A percentile compares a stretch with the other conserved stretches of the same genome.
These are phyloP conservation scores for Primulina tabacum DNA, from an alignment of 257 asterid genomes.

Conservation along the genomic window DNA sequence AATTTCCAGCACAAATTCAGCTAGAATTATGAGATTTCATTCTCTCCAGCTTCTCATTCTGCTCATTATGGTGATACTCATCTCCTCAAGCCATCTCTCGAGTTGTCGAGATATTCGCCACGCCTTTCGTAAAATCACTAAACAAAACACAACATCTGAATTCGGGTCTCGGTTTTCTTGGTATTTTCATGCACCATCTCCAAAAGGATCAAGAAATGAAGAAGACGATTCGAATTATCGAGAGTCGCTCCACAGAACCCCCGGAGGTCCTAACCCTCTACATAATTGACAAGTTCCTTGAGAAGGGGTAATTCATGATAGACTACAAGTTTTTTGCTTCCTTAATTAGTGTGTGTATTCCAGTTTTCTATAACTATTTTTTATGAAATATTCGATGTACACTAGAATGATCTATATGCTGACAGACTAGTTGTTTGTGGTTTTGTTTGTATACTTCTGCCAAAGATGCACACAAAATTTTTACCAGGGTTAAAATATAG, in stretches of 20 bases:
- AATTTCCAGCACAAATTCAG: not conserved
- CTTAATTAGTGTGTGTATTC: not conserved
- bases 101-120: slow-evolving; percentile 25
- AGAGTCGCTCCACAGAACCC: slow-evolving; percentile 31
- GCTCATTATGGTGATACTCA: slow-evolving; percentile 22
- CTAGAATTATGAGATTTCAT: slow-evolving; percentile 33
- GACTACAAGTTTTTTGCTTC: slow-evolving; percentile 20
- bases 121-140: not conserved
- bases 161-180: slow-evolving; percentile 25
- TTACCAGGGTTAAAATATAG: not conserved
- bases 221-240: slow-evolving; percentile 13
- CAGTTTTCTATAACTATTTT: not conserved
- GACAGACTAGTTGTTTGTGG: not conserved
- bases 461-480: not conserved
- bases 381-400: not conserved
- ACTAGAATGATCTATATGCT: not conserved
- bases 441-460: slow-evolving; percentile 15
- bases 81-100: slow-evolving; percentile 29
- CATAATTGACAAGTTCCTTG: slow-evolving; percentile 40
- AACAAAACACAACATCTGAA: slow-evolving; percentile 15
- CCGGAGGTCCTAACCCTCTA: slow-evolving; percentile 67
- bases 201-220: slow-evolving; percentile 28
- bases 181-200: slow-evolving; percentile 30
- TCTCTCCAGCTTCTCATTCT: slow-evolving; percentile 23
- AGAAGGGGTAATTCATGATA: not conserved